A percentile compares a stretch with the other conserved stretches of the same genome.
Conservation (phyloP, 441 rosid species). For the Populus trichocarpa region DNA sequence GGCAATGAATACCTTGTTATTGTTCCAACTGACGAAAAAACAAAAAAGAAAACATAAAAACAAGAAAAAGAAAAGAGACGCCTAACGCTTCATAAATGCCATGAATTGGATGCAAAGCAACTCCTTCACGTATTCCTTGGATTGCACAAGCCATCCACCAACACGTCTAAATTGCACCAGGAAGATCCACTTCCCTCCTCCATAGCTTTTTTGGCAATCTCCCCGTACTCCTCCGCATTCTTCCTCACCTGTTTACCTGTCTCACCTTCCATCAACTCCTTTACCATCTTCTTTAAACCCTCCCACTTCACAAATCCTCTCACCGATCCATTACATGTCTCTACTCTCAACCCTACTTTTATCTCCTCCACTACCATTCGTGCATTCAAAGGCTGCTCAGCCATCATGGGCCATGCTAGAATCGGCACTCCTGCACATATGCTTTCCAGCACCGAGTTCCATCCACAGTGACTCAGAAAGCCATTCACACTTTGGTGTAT, state of each 20-base stretch:
- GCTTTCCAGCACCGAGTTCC: conserved; percentile 74
- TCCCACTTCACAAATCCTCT: conserved; percentile 47
- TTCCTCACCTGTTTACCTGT: conserved; percentile 38
- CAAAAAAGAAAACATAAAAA: no score
- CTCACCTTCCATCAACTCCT: conserved; percentile 63
- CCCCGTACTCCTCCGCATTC: conserved; percentile 35
- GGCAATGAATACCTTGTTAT: not conserved
- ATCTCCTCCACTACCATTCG: conserved; percentile 72
- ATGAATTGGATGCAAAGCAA: not conserved
- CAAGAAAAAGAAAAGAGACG: no score
- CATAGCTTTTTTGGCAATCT: conserved; percentile 47
- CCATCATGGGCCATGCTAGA: conserved; percentile 78
- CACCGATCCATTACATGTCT: conserved; percentile 36
- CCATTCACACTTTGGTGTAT: conserved; percentile 52
- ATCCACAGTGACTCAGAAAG: conserved; percentile 74
- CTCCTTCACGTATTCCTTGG: not conserved
- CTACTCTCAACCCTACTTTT: conserved; percentile 53
- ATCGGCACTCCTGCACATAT: conserved; percentile 64
- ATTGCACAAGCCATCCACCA: conserved; percentile 32
- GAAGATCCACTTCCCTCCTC: conserved; percentile 57
- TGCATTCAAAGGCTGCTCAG: conserved; percentile 63
- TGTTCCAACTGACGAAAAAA: not conserved
- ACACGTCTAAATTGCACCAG: conserved; percentile 41
- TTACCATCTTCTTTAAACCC: conserved; percentile 40
- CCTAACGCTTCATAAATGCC: not conserved